Evolutionary conservation across 1,284 basidiomycete genomes (phyloP), one percentile per base, ranked within the genome.

Genomic region (Pulchroboletus neoregius): DNA sequence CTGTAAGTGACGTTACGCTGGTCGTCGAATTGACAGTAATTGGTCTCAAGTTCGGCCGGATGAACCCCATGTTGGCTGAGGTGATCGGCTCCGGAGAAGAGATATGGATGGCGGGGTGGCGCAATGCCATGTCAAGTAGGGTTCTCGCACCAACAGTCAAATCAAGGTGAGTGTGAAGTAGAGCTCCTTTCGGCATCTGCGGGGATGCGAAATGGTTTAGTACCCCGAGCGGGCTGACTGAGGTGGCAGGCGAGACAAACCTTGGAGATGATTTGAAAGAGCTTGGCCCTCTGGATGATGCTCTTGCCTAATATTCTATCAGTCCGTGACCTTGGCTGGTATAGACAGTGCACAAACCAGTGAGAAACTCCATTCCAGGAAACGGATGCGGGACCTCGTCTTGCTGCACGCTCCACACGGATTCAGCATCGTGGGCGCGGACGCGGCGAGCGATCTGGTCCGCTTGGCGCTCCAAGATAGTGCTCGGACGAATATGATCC

Each of bases 351-450:
- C 30, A 55, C 59, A 27, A 52, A 75, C 84, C 82, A 42, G 80
- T 86, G 52, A 87, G 65, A 55, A 87, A 88, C 54, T 80, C 83
- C 84, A 87, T 87, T 26, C 86, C 85, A 31, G 84, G 83, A 54
- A 85, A 87, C 1, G 79, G 71, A 58, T 84, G 77, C 1, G 72
- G 74, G 32, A 81, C 67, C 12, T 68, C 68, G n/a, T 73, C 69
- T 54, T 79, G 70, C 10, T 79, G 73, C 34, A 67, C 65, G 27
- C 57, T 71, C 85, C 84, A 87, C 24, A 87, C 69, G 1, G 73
- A 69, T 16, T 63, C 58, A 0, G 75, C 78, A 55, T 87, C 84
- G n/a, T 58, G 53, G 0, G 68, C 61, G 35, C 82, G 77, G 43
- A 87, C 73, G 18, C 63, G 58, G 22, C 80, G 70, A 32, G 83